These are phyloP conservation scores for Lignosus rhinocerotis DNA, from an alignment of 1,284 basidiomycete species.

Conservation along the genomic window DNA sequence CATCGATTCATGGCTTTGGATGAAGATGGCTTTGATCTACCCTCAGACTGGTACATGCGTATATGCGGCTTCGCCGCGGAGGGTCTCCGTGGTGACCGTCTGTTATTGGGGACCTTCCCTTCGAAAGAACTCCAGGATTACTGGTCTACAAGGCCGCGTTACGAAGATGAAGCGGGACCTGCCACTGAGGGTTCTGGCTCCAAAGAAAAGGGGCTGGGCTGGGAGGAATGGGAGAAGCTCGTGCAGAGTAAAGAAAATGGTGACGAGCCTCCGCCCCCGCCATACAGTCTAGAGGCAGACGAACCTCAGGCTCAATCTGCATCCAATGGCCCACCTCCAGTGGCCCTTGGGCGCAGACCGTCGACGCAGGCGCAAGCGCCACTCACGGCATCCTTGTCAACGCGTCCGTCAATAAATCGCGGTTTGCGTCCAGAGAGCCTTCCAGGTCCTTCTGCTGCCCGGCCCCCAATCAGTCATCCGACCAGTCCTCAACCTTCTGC, in stretches of 20 bases:
- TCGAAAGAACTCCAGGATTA: constrained; percentile 73
- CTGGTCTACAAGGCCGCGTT: constrained; percentile 62
- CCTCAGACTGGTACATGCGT: constrained; percentile 81
- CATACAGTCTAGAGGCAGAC: constrained; percentile 61
- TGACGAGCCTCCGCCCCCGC: constrained; percentile 65
- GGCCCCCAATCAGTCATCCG: neutral
- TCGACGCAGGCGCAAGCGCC: constrained; percentile 10
- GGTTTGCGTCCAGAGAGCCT: constrained; percentile 11
- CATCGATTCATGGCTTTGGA: constrained; percentile 68
- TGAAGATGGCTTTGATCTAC: constrained; percentile 69
- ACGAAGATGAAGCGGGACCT: constrained; percentile 43
- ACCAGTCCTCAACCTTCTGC: constrained; percentile 2
- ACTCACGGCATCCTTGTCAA: constrained; percentile 8
- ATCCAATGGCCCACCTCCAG: constrained; percentile 22
- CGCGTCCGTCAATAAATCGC: constrained; percentile 12
- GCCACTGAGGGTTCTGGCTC: constrained; percentile 31
- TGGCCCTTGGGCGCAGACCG: constrained; percentile 14
- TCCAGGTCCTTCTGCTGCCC: neutral
- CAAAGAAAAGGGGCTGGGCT: constrained; percentile 31
- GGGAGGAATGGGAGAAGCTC: constrained; percentile 46
- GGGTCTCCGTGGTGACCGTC: constrained; percentile 60
- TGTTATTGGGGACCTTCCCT: constrained; percentile 64
- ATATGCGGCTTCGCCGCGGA: constrained; percentile 73
- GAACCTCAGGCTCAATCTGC: constrained; percentile 26
- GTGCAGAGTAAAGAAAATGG: constrained; percentile 38